Percentiles rank a stretch among this genome's conserved stretches.
Conservation (phyloP, 148 eudicot genomes). For the Nepenthes gracilis region DNA sequence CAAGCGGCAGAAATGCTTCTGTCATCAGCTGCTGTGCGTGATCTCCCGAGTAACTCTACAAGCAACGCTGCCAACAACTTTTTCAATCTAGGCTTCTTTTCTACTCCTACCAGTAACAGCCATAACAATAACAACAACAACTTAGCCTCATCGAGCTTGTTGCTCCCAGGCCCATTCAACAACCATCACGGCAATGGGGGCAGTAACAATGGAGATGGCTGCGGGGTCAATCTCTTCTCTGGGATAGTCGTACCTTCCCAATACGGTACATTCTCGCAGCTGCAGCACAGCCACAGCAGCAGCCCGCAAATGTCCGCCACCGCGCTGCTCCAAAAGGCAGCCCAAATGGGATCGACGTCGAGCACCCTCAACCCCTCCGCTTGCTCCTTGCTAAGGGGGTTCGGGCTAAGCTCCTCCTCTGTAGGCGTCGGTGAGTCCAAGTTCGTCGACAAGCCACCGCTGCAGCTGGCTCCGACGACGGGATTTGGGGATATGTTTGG, state of each 20-base stretch:
- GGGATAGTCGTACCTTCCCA: neutral
- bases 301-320: slow-evolving; percentile 51
- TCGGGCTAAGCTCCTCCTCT: slow-evolving; percentile 12
- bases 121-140: neutral
- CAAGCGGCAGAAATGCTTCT: too few species aligned
- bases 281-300: neutral
- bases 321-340: slow-evolving; percentile 64
- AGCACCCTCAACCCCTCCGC: slow-evolving; percentile 30
- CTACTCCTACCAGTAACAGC: neutral
- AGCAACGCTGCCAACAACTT: neutral
- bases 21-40: too few species aligned
- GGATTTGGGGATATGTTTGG: slow-evolving; percentile 20
- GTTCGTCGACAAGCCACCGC: neutral
- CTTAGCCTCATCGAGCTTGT: neutral
- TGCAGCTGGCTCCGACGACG: slow-evolving; percentile 1
- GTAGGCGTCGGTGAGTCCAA: neutral
- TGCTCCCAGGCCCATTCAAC: neutral
- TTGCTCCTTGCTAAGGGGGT: slow-evolving; percentile 25
- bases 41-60: neutral
- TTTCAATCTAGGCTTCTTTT: neutral
- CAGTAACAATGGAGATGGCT: neutral
- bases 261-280: neutral
- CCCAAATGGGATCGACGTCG: slow-evolving; percentile 56
- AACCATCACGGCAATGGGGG: neutral
- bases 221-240: neutral